Conservation (phyloP, 805 yeast genomes). For the Starmerella davenportii region DNA sequence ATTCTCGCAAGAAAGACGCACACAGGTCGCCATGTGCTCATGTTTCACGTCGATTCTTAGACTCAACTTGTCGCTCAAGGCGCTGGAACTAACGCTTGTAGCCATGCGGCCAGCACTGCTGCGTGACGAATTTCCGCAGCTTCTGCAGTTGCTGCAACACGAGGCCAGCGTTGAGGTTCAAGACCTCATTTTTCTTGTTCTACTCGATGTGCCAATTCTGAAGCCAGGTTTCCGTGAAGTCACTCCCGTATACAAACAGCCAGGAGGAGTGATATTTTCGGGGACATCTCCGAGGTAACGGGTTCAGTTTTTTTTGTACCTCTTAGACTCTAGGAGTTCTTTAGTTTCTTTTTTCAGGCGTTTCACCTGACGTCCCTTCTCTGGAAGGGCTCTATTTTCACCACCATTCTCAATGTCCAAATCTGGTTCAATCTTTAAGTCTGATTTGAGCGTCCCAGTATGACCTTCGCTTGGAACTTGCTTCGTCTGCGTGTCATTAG, state of each 20-base stretch:
- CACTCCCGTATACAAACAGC: background rate
- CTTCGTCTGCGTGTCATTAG: too few relatives aligned
- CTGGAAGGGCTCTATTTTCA: too few relatives aligned
- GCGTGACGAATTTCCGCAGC: constrained; percentile 2
- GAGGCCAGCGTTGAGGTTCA: background rate
- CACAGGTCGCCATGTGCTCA: constrained; percentile 1
- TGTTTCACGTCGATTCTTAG: constrained; percentile 3
- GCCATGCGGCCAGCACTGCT: constrained; percentile 8
- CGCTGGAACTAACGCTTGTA: constrained; percentile 5
- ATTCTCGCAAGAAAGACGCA: constrained; percentile 10
- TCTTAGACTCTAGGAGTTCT: background rate
- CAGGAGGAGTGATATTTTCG: too few relatives aligned
- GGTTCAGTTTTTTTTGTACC: background rate
- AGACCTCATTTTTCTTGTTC: background rate
- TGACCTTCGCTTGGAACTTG: too few relatives aligned
- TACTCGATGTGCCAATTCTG: background rate
- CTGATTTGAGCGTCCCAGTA: too few relatives aligned
- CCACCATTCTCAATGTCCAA: too few relatives aligned
- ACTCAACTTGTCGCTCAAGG: constrained; percentile 4
- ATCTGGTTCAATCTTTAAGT: too few relatives aligned
- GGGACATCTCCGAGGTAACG: too few relatives aligned
- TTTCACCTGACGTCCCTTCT: too few relatives aligned
- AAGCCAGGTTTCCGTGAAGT: background rate
- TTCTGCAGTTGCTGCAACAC: background rate
- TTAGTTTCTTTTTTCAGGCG: background rate